Percentiles rank a stretch among this genome's conserved stretches.
Conservation (phyloP, 495 filamentous ascomycete genomes). For the Patellaria atrata region DNA sequence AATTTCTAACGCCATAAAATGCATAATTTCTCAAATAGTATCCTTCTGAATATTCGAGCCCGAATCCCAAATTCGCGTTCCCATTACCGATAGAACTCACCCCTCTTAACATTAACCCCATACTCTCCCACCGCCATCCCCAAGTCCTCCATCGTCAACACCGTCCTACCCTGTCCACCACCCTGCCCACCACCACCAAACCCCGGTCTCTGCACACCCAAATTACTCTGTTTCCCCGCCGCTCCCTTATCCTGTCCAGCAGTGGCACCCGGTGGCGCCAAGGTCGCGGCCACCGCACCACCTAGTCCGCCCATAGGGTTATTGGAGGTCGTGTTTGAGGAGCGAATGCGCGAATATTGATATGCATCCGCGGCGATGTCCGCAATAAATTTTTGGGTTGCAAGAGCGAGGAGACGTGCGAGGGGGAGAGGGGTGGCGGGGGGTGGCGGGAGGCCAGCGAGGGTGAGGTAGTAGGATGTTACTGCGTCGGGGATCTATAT, state of each 20-base stretch:
- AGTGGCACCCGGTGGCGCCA: slow-evolving; percentile 41
- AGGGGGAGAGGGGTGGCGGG: slow-evolving; percentile 76
- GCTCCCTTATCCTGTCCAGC: slow-evolving; percentile 27
- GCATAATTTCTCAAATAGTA: too few species aligned
- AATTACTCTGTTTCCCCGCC: slow-evolving; percentile 38
- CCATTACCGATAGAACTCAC: slow-evolving; percentile 84
- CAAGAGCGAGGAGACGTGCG: slow-evolving; percentile 82
- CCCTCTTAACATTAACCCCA: slow-evolving; percentile 89
- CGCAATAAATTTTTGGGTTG: slow-evolving; percentile 94
- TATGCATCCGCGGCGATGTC: slow-evolving; percentile 97
- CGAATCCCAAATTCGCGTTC: neutral
- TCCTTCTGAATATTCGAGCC: too few species aligned
- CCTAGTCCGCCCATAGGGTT: slow-evolving; percentile 81
- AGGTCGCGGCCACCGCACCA: slow-evolving; percentile 45
- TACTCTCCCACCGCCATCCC: slow-evolving; percentile 96
- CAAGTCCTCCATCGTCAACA: slow-evolving; percentile 96
- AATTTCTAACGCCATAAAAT: too few species aligned
- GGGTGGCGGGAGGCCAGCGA: slow-evolving; percentile 81
- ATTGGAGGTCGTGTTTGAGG: slow-evolving; percentile 66
- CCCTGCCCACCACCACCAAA: slow-evolving; percentile 88
- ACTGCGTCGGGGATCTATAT: slow-evolving; percentile 96
- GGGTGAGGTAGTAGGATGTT: slow-evolving; percentile 92
- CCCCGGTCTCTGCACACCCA: slow-evolving; percentile 81
- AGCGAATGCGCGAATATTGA: slow-evolving; percentile 88
- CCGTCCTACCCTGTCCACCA: slow-evolving; percentile 79